A percentile compares a stretch with the other conserved stretches of the same genome.
Evolutionary conservation across 1,284 basidiomycete genomes (phyloP).

Genomic region (Malassezia vespertilionis): DNA sequence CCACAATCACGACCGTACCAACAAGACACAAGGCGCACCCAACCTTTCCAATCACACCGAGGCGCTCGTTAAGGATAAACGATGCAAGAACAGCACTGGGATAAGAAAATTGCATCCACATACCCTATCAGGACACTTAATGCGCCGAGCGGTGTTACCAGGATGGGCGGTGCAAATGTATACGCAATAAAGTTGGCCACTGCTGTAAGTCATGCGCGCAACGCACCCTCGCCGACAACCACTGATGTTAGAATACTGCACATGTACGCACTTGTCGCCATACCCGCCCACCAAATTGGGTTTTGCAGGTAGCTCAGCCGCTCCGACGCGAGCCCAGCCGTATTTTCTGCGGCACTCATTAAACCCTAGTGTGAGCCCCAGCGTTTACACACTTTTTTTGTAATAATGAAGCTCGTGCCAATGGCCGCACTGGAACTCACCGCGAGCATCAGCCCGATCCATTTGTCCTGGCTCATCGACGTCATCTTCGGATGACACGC

Average conservation of each 20-base stretch:
- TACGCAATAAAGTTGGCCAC: conserved; percentile 99
- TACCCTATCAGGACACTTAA: conserved; percentile 80
- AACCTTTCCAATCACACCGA: conserved; percentile 81
- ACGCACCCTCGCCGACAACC: conserved; percentile 39
- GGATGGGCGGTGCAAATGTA: conserved; percentile 90
- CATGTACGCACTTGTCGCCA: conserved; percentile 65
- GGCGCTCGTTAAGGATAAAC: conserved; percentile 80
- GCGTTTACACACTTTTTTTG: conserved; percentile 31
- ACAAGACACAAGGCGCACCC: conserved; percentile 81
- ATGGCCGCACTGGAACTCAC: conserved; percentile 43
- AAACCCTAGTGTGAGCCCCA: conserved; percentile 23
- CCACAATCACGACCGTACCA: conserved; percentile 86
- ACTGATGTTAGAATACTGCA: conserved; percentile 12
- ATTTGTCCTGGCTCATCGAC: conserved; percentile 40
- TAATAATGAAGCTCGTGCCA: conserved; percentile 47
- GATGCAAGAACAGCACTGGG: conserved; percentile 59
- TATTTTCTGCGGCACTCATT: conserved; percentile 42
- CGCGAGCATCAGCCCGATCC: conserved; percentile 44
- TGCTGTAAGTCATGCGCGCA: conserved; percentile 42
- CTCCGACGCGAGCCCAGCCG: conserved; percentile 40
- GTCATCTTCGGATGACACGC: background rate
- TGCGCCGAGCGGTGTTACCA: conserved; percentile 90
- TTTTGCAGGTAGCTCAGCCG: conserved; percentile 64
- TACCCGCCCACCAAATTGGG: conserved; percentile 97
- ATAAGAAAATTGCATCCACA: conserved; percentile 56